Percentiles rank a stretch among this genome's conserved stretches.
These are phyloP conservation scores for Aureobasidium sp. DNA, from an alignment of 2,329 filamentous ascomycete species.

Conservation along the genomic window DNA sequence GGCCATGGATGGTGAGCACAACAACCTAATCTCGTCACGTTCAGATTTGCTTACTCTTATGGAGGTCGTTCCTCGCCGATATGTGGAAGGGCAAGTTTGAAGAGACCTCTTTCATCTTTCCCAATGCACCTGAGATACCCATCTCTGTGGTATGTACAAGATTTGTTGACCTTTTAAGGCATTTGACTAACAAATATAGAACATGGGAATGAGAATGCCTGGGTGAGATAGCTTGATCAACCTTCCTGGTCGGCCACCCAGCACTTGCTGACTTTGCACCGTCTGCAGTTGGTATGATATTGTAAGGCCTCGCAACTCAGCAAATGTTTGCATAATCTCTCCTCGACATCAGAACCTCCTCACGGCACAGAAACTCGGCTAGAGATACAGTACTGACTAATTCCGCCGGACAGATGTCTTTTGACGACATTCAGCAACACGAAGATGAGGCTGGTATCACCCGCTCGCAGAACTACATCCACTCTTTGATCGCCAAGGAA, in stretches of 20 bases:
- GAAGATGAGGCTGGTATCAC: constrained; percentile 70
- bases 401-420: constrained; percentile 29
- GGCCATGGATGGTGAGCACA: constrained; percentile 60
- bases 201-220: constrained; percentile 9
- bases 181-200: neutral
- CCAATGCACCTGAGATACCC: constrained; percentile 78
- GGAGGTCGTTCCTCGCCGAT: constrained; percentile 67
- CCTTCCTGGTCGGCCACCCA: neutral
- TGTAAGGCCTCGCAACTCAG: constrained; percentile 41
- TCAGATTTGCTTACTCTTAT: neutral
- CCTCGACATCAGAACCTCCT: neutral
- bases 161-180: neutral
- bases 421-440: constrained; percentile 37
- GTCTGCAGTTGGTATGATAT: constrained; percentile 66
- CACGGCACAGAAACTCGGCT: neutral
- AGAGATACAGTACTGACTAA: neutral
- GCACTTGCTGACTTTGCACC: neutral
- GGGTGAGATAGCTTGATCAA: neutral
- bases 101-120: constrained; percentile 89
- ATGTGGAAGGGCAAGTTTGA: constrained; percentile 79
- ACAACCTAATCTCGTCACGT: neutral
- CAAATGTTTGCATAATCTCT: constrained; percentile 17
- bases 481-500: constrained; percentile 70
- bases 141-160: constrained; percentile 63
- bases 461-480: constrained; percentile 65